Conservation (phyloP, 257 asterid genomes). For the Rubia yunnanensis region DNA sequence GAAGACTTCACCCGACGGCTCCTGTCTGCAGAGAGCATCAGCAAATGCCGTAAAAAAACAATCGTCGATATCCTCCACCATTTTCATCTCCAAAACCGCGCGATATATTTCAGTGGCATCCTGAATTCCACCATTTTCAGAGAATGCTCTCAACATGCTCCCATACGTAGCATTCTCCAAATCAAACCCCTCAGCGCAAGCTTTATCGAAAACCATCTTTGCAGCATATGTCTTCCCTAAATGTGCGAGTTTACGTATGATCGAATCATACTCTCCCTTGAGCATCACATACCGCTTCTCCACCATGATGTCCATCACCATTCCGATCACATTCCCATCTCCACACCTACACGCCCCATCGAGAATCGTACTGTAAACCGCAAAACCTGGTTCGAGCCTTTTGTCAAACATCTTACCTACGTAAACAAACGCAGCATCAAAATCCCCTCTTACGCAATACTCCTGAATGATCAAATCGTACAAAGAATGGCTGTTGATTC, state of each 20-base stretch:
- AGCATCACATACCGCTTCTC: conserved; percentile 31
- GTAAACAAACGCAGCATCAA: conserved; percentile 47
- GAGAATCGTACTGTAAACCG: conserved; percentile 48
- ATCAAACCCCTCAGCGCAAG: conserved; percentile 27
- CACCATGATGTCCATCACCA: conserved; percentile 28
- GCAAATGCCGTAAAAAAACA: conserved; percentile 40
- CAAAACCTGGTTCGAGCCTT: conserved; percentile 36
- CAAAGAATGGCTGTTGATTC: conserved; percentile 28
- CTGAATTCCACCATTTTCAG: conserved; percentile 34
- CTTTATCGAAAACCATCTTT: conserved; percentile 40
- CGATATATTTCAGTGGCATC: conserved; percentile 41
- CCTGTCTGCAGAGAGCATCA: conserved; percentile 43
- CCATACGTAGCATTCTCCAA: conserved; percentile 40
- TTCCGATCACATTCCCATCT: conserved; percentile 33
- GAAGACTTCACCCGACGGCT: conserved; percentile 37
- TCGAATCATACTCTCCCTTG: conserved; percentile 26
- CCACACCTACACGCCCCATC: conserved; percentile 65
- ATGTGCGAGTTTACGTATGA: conserved; percentile 44
- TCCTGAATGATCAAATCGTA: conserved; percentile 50
- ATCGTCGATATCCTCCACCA: conserved; percentile 14
- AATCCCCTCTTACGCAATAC: conserved; percentile 49
- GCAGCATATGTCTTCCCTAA: conserved; percentile 46
- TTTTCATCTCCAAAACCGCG: conserved; percentile 22
- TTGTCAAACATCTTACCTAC: conserved; percentile 28
- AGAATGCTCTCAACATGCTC: conserved; percentile 45